These are phyloP conservation scores for Erigeron canadensis DNA, from an alignment of 129 eudicot species.

Conservation along the genomic window DNA sequence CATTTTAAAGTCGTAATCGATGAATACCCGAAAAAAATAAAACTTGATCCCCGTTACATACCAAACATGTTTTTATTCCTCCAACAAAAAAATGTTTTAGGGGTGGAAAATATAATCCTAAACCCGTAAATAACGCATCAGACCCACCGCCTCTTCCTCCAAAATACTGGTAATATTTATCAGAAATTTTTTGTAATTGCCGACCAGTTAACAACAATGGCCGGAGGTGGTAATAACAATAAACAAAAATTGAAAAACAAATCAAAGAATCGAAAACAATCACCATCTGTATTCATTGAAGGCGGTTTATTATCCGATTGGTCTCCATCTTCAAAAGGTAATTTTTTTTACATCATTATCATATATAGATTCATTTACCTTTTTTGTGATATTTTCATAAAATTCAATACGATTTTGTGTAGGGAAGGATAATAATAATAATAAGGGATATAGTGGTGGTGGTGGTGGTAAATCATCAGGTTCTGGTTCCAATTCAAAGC, in stretches of 20 bases:
- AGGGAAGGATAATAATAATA: constrained; percentile 40
- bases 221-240: constrained; percentile 36
- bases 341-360: not conserved
- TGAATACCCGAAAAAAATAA: no score
- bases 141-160: constrained; percentile 5
- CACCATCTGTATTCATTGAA: constrained; percentile 45
- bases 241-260: constrained; percentile 32
- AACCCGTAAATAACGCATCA: constrained; percentile 8
- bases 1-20: no score
- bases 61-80: no score
- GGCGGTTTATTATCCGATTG: constrained; percentile 69
- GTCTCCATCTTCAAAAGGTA: constrained; percentile 51
- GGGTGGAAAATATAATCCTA: no score
- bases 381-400: not conserved
- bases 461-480: constrained; percentile 26
- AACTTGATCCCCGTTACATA: no score
- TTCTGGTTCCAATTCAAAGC: constrained; percentile 32
- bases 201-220: constrained; percentile 33
- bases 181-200: not conserved
- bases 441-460: constrained; percentile 26
- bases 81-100: not conserved
- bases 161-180: constrained; percentile 11
- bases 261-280: constrained; percentile 32
- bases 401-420: constrained; percentile 2
- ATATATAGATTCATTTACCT: not conserved